Percentiles rank a stretch among this genome's conserved stretches.
Conservation (phyloP, 2,329 filamentous ascomycete genomes). For the Metarhizium album region DNA sequence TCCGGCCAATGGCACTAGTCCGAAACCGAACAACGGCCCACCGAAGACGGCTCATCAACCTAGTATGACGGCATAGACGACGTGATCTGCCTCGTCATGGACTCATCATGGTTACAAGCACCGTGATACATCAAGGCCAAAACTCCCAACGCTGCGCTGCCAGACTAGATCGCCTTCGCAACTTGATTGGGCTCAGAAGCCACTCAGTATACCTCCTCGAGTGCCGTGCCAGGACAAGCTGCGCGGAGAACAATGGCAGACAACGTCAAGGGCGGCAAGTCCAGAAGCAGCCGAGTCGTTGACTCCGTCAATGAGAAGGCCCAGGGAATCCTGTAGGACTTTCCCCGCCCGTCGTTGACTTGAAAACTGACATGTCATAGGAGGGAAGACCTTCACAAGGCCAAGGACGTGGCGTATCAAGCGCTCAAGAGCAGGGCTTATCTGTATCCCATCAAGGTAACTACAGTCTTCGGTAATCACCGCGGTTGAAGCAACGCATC, state of each 20-base stretch:
- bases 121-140: too few relatives aligned
- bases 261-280: constrained; percentile 8
- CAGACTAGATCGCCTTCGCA: not conserved
- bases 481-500: not conserved
- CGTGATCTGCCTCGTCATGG: too few relatives aligned
- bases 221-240: not conserved
- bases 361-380: constrained; percentile 20
- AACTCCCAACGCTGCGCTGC: not conserved
- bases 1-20: not conserved
- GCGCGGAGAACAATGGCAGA: constrained; percentile 8
- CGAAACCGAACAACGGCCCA: not conserved
- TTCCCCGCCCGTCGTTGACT: not conserved
- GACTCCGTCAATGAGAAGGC: constrained; percentile 33
- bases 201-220: not conserved
- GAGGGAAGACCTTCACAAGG: constrained; percentile 60
- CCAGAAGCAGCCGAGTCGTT: constrained; percentile 22
- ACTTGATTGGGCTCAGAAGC: not conserved
- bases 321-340: constrained; percentile 36
- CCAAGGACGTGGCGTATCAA: constrained; percentile 52
- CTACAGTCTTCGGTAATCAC: not conserved
- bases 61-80: constrained; percentile 5
- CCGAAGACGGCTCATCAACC: not conserved
- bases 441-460: constrained; percentile 72
- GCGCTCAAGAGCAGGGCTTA: constrained; percentile 70
- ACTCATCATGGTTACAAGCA: too few relatives aligned